Conservation (phyloP, 2,329 filamentous ascomycete species). For the Neopestalotiopsis sp. region DNA sequence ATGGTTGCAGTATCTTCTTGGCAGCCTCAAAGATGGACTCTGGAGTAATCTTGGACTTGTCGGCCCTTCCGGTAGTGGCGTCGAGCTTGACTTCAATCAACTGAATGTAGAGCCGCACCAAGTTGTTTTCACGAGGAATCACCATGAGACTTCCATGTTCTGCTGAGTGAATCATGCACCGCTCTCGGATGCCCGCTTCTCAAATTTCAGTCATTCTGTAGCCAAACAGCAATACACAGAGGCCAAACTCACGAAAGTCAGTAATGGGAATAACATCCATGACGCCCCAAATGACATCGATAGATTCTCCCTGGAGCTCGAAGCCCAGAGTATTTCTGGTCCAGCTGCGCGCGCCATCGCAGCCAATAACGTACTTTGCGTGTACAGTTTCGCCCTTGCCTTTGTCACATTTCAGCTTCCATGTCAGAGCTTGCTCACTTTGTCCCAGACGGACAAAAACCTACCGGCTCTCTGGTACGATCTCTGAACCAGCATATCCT, state of each 20-base stretch:
- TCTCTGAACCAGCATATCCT: constrained; percentile 51
- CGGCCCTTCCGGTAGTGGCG: constrained; percentile 38
- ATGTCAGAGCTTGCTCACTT: not conserved
- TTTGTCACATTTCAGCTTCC: not conserved
- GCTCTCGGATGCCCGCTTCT: constrained; percentile 54
- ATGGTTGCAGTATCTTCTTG: constrained; percentile 64
- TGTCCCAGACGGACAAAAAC: not conserved
- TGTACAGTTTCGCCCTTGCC: constrained; percentile 37
- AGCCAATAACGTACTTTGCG: constrained; percentile 36
- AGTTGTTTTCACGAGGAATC: constrained; percentile 63
- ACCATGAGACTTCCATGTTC: constrained; percentile 60
- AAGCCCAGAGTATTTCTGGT: constrained; percentile 38
- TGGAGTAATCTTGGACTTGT: constrained; percentile 62
- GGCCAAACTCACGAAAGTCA: constrained; percentile 49
- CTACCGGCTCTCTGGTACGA: constrained; percentile 25
- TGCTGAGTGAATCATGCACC: constrained; percentile 59
- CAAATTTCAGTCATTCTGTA: constrained; percentile 10
- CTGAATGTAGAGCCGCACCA: constrained; percentile 65
- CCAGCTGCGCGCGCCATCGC: constrained; percentile 33
- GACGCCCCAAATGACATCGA: constrained; percentile 53
- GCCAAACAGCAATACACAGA: not conserved
- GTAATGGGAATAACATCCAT: constrained; percentile 39
- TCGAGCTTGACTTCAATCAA: constrained; percentile 43
- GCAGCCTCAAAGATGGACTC: constrained; percentile 63
- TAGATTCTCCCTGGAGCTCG: constrained; percentile 56